Evolutionary conservation across 78 protist species (phyloP).

Genomic region (Dictyostelium firmibasis): DNA sequence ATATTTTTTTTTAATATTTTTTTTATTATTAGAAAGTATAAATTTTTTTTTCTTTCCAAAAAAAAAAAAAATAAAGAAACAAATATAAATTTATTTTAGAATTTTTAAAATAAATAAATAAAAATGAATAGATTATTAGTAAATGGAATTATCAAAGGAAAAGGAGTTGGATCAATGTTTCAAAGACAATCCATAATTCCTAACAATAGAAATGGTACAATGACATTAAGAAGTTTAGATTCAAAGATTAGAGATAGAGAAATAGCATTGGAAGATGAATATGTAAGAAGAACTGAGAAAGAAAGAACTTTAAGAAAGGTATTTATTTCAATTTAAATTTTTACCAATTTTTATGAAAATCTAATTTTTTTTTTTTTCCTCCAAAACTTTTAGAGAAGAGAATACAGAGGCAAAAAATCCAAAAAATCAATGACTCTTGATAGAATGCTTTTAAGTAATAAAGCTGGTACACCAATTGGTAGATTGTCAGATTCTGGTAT

Average conservation of each 20-base stretch:
- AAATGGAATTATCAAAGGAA: background rate
- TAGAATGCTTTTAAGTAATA: background rate
- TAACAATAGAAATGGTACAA: background rate
- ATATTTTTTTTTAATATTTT: no score
- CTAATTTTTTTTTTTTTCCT: background rate
- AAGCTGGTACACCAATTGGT: background rate
- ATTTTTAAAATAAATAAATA: background rate
- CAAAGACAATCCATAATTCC: background rate
- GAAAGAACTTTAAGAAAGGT: background rate
- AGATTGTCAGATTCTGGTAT: conserved; percentile 18
- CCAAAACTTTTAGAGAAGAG: background rate
- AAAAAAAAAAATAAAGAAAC: background rate
- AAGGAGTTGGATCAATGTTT: background rate
- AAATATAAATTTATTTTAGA: background rate
- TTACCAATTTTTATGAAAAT: no score
- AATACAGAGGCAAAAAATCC: background rate
- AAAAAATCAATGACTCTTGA: background rate
- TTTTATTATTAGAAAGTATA: no score
- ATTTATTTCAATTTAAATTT: no score
- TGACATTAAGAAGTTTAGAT: background rate
- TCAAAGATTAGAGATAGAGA: conserved; percentile 18
- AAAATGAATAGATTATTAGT: background rate
- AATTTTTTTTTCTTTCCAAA: background rate
- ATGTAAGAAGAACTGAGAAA: background rate
- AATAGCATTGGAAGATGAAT: conserved; percentile 4